Evolutionary conservation across 768 basidiomycete species (phyloP), one percentile per base, ranked within the genome.

Genomic region (Boletus insuetus): DNA sequence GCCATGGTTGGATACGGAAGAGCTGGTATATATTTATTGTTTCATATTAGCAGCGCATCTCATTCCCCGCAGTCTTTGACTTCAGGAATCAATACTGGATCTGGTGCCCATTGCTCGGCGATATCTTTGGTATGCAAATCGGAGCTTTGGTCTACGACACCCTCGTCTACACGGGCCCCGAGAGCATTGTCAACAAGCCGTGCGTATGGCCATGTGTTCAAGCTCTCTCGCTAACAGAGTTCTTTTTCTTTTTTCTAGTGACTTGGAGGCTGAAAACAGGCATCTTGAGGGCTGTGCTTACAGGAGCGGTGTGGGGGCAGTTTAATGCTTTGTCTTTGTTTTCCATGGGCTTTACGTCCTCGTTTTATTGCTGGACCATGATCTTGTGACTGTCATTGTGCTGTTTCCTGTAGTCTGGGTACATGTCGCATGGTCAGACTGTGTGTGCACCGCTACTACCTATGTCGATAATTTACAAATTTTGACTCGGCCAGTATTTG

Each of bases 1-100:
- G 78, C 86, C 6, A 86, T 88, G 82, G 85, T 78, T 8, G 87
- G 87, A n/a, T 89, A 87, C 60, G 86, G 86, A 20, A 69, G 11
- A 43, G 67, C 55, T 37, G 68, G 63, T 74, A 76, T 39, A 82
- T 78, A 17, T 81, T 73, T 47, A 24, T 11, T 45, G 11, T 41
- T 13, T 35, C 22, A 19, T 20, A 34, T 31, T 14, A 6, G 38
- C 17, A 29, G 10, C 4, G 7, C 31, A 14, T 29, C 19, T 55
- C 19, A 58, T 32, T 26, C 51, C 53, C 26, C 29, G 22, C 37
- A 64, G 62, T 66, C 10, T 65, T 67, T 52, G 51, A 63, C 34
- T 72, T 63, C 51, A 63, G 68, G 59, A 80, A 76, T 61, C 86
- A 89, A 54, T 89, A 88, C 63, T 89, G 86, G 87, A 56, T 89